Evolutionary conservation across 176 grass and related monocot species (phyloP).

Genomic region (Oryza meyeriana): DNA sequence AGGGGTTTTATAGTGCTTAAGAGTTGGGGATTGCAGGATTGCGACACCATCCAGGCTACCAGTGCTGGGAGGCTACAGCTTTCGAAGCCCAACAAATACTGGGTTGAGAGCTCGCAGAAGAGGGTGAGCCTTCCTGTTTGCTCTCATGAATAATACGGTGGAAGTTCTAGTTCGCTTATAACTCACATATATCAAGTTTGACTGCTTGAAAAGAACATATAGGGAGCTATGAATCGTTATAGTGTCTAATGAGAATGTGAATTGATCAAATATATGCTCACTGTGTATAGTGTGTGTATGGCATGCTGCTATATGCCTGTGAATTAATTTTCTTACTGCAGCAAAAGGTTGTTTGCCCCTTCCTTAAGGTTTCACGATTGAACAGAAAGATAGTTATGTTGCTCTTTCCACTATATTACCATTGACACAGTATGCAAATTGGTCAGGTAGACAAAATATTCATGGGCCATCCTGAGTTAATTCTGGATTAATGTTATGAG

Average conservation of each 20-base stretch:
- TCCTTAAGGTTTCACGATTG: neutral
- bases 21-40: conserved; percentile 47
- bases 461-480: neutral
- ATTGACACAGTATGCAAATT: neutral
- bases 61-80: conserved; percentile 66
- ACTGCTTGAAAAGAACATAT: neutral
- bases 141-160: neutral
- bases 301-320: too few relatives aligned
- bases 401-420: conserved; percentile 11
- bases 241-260: neutral
- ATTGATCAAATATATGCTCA: conserved; percentile 1
- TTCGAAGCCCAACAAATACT: conserved; percentile 93
- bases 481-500: neutral
- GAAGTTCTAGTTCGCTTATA: neutral
- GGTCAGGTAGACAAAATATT: neutral
- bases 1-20: neutral
- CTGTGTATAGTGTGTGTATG: neutral
- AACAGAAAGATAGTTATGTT: neutral
- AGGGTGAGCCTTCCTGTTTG: conserved; percentile 50
- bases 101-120: conserved; percentile 91
- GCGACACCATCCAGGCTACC: conserved; percentile 65
- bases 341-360: neutral
- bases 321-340: neutral
- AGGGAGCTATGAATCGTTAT: neutral
- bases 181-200: neutral